A percentile compares a stretch with the other conserved stretches of the same genome.
Evolutionary conservation across 345 rosid genomes (phyloP).

Genomic region (Brassica juncea): DNA sequence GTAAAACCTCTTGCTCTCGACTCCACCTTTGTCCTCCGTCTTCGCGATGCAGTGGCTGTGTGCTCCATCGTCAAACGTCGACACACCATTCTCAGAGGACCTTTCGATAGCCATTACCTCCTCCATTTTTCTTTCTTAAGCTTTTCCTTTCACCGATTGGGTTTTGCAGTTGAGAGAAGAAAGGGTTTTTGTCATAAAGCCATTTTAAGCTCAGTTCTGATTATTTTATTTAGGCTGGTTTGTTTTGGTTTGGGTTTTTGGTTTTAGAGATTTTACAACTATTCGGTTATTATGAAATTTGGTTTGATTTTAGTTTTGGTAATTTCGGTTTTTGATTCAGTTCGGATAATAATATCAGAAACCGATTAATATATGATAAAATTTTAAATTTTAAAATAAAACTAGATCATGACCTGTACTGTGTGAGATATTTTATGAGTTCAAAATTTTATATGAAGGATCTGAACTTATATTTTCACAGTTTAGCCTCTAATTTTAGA

Average conservation of each 20-base stretch:
- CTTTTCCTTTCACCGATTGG: neutral
- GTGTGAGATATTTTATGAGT: no score
- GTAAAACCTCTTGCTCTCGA: constrained; percentile 41
- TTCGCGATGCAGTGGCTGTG: constrained; percentile 32
- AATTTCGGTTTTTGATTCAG: no score
- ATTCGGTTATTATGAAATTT: no score
- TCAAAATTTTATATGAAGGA: no score
- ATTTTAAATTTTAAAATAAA: no score
- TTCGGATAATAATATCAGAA: no score
- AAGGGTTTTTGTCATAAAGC: constrained; percentile 16
- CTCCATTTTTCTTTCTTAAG: constrained; percentile 5
- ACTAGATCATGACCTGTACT: no score
- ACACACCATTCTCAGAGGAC: neutral
- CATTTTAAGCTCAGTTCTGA: neutral
- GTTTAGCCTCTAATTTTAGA: no score
- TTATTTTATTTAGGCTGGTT: neutral
- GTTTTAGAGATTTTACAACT: neutral
- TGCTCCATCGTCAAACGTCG: constrained; percentile 11
- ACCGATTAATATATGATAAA: no score
- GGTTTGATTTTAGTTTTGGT: no score
- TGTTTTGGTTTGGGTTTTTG: neutral
- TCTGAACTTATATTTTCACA: no score
- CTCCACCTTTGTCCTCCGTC: constrained; percentile 29
- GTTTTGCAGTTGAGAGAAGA: neutral
- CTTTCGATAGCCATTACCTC: neutral